Evolutionary conservation across 2,329 filamentous ascomycete species (phyloP).

Genomic region (Fusarium chlamydosporum): DNA sequence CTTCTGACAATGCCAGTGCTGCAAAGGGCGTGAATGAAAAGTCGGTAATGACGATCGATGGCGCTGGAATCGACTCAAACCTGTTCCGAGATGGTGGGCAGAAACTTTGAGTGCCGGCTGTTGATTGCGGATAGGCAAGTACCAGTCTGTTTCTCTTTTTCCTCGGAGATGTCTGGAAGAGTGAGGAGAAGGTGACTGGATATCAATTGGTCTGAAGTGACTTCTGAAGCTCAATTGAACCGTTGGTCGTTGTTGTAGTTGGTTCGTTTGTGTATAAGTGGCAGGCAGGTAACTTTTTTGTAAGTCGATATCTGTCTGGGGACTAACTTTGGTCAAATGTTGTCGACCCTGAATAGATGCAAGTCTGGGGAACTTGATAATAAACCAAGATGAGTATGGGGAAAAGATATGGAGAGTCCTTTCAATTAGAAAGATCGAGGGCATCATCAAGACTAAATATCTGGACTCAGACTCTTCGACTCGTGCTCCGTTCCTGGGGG

Average conservation of each 20-base stretch:
- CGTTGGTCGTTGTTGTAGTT: constrained; percentile 8
- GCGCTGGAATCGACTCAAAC: constrained; percentile 23
- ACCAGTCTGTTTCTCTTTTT: constrained; percentile 31
- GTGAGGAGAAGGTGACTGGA: constrained; percentile 17
- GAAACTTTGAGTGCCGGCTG: constrained; percentile 35
- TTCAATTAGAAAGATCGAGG: constrained; percentile 41
- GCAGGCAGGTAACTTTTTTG: constrained; percentile 30
- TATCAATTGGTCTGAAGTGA: constrained; percentile 33
- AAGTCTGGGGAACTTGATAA: constrained; percentile 43
- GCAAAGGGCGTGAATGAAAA: constrained; percentile 23
- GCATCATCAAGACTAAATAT: constrained; percentile 49
- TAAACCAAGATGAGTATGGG: constrained; percentile 34
- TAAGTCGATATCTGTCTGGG: constrained; percentile 29
- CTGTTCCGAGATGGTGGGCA: constrained; percentile 39
- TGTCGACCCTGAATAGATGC: constrained; percentile 25
- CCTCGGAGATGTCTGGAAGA: constrained; percentile 12
- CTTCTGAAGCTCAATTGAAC: constrained; percentile 13
- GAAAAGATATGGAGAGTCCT: constrained; percentile 47
- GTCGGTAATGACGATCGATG: constrained; percentile 37
- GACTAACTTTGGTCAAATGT: constrained; percentile 29
- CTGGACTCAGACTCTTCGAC: constrained; percentile 37
- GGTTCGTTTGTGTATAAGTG: constrained; percentile 36
- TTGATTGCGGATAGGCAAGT: constrained; percentile 27
- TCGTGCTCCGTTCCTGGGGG: constrained; percentile 38
- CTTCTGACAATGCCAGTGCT: constrained; percentile 32